Conservation (phyloP, 441 rosid species). For the Gossypium laxum region DNA sequence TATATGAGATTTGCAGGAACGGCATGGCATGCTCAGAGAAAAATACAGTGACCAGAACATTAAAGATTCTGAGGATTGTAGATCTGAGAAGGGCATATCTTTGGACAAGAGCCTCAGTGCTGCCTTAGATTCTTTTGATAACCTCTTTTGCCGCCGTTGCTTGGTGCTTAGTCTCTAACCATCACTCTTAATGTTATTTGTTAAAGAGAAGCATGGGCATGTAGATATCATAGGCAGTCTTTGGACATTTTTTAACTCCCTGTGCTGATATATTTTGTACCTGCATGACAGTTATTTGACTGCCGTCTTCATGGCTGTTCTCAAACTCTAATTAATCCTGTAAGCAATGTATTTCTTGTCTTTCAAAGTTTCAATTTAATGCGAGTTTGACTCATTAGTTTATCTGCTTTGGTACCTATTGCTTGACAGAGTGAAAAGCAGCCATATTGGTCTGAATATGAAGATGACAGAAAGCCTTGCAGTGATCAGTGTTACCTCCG, state of each 20-base stretch:
- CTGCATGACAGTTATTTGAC: slow-evolving; percentile 53
- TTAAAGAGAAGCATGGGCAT: slow-evolving; percentile 7
- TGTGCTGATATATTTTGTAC: slow-evolving; percentile 21
- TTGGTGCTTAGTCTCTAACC: slow-evolving; percentile 39
- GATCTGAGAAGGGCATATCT: slow-evolving; percentile 30
- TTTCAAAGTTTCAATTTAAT: not conserved
- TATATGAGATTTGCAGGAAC: slow-evolving; percentile 48
- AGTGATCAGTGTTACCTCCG: slow-evolving; percentile 60
- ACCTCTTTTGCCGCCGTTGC: slow-evolving; percentile 84
- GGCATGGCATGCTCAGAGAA: slow-evolving; percentile 46
- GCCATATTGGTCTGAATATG: slow-evolving; percentile 43
- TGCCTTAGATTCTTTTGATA: slow-evolving; percentile 58
- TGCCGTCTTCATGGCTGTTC: slow-evolving; percentile 76
- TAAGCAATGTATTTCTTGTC: slow-evolving; percentile 30
- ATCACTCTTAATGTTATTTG: slow-evolving; percentile 4
- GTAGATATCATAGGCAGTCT: not conserved
- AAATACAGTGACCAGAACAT: slow-evolving; percentile 30
- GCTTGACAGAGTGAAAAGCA: slow-evolving; percentile 54
- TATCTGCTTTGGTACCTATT: slow-evolving; percentile 20
- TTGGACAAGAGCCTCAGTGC: slow-evolving; percentile 51
- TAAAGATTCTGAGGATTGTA: slow-evolving; percentile 31
- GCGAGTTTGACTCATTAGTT: slow-evolving; percentile 8
- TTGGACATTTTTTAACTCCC: slow-evolving; percentile 16
- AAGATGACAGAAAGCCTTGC: slow-evolving; percentile 61
- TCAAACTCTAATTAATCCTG: slow-evolving; percentile 48